Evolutionary conservation across 2,329 filamentous ascomycete species (phyloP), one percentile per base, ranked within the genome.

Genomic region (Aspergillus novofumigatus): DNA sequence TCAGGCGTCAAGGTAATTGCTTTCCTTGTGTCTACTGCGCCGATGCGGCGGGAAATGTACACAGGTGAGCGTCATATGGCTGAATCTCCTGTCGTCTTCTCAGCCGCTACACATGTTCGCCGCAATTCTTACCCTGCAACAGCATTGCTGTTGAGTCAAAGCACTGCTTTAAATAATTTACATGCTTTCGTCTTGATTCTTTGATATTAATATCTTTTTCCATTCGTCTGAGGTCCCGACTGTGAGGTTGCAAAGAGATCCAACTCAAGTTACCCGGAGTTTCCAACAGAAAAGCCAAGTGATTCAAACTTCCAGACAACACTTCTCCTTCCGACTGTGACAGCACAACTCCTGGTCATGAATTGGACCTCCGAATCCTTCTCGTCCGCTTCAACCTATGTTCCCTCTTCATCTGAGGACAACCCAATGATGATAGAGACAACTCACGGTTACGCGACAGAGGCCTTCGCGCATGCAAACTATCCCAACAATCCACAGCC

Each of bases 51-150:
- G 64, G 61, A 58, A 59, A 49, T 66, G 55, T 60, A 56, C 63
- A 62, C 65, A 23, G 10, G 21, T 64, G 67, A 67, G 68, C 59
- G 60, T 65, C 58, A 61, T 64, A 65, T 65, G 66, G 63, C 61
- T 56, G 59, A 58, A 60, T 59, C 55, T 55, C 49, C 52, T 51
- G 58, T 58, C 55, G 52, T 58, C 52, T 54, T 55, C 61, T 69
- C 67, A 71, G 68, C 66, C 67, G 65, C 67, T 58, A 47, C 63
- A 60, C 56, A 68, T 66, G 65, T 64, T 64, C 63, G 64, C 63
- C 48, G 57, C 63, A 59, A 56, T 53, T 57, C 45, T 59, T 60
- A 52, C 59, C 58, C 49, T 54, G 49, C 55, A 65, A 61, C 63
- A 64, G 59, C 57, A 51, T 56, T 60, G 59, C 57, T 65, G 63